Evolutionary conservation across 805 yeast genomes (phyloP).

Genomic region (Pichia deserticola): DNA sequence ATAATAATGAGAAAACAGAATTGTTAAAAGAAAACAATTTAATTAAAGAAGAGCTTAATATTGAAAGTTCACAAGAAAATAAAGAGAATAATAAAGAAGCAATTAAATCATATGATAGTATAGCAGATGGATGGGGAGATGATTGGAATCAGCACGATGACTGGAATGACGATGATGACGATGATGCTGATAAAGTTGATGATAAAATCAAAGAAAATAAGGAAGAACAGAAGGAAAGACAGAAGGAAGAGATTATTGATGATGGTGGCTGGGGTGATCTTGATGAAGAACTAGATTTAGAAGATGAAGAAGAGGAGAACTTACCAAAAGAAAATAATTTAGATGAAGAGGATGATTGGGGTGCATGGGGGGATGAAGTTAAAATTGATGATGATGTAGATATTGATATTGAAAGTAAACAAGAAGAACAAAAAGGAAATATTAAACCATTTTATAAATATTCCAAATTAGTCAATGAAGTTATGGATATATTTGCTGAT

Average conservation of each 20-base stretch:
- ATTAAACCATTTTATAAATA: constrained; percentile 12
- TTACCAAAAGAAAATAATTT: constrained; percentile 20
- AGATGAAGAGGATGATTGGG: constrained; percentile 26
- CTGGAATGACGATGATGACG: background rate
- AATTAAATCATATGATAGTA: background rate
- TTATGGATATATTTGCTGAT: constrained; percentile 12
- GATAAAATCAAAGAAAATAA: background rate
- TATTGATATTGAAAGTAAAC: background rate
- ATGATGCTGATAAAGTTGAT: background rate
- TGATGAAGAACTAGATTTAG: constrained; percentile 9
- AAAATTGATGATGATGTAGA: constrained; percentile 6
- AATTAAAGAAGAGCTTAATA: background rate
- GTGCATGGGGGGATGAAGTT: constrained; percentile 14
- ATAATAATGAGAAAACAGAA: constrained; percentile 8
- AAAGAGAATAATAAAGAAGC: background rate
- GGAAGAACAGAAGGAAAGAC: background rate
- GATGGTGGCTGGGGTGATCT: constrained; percentile 7
- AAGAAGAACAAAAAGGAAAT: constrained; percentile 3
- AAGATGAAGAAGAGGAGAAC: constrained; percentile 10
- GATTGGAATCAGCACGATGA: constrained; percentile 12
- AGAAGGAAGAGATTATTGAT: background rate
- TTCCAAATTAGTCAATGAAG: constrained; percentile 13
- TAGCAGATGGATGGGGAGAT: constrained; percentile 7
- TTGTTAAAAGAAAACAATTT: constrained; percentile 6
- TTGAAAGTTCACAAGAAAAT: background rate